A percentile compares a stretch with the other conserved stretches of the same genome.
phyloP scores from a whole-genome alignment of 352 stramenopile species.

The Phytophthora brassicae region DNA sequence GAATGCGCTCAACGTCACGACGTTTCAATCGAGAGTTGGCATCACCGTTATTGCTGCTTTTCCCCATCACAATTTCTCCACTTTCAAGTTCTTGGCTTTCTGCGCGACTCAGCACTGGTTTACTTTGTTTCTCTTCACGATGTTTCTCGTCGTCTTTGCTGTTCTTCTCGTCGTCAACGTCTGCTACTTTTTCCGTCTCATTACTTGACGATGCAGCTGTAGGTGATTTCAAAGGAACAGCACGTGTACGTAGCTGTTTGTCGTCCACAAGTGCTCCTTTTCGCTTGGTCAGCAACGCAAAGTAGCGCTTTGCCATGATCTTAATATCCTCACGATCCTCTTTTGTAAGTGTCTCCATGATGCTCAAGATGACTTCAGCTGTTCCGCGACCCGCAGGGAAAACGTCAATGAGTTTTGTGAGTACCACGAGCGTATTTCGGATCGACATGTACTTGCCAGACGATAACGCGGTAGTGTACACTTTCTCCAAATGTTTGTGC shows the following conservation, averaged over 20 bases:
- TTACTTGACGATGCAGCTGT: slow-evolving; percentile 11
- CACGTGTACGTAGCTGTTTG: slow-evolving; percentile 43
- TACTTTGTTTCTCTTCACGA: slow-evolving; percentile 14
- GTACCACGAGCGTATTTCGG: slow-evolving; percentile 80
- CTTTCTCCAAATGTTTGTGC: slow-evolving; percentile 66
- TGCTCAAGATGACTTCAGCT: slow-evolving; percentile 60
- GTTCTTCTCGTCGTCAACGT: slow-evolving; percentile 18
- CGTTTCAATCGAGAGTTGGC: slow-evolving; percentile 16
- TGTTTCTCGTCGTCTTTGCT: slow-evolving; percentile 30
- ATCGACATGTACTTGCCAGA: slow-evolving; percentile 85
- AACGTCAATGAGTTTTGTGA: slow-evolving; percentile 90
- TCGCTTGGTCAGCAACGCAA: slow-evolving; percentile 76
- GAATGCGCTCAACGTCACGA: slow-evolving; percentile 19
- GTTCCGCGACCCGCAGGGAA: slow-evolving; percentile 68
- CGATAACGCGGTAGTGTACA: slow-evolving; percentile 63
- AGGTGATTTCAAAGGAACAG: slow-evolving; percentile 13
- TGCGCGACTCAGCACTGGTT: slow-evolving; percentile 12
- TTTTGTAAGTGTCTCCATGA: slow-evolving; percentile 70
- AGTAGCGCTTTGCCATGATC: slow-evolving; percentile 90
- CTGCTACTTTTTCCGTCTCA: slow-evolving; percentile 26
- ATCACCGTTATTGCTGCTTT: slow-evolving; percentile 22
- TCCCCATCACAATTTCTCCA: slow-evolving; percentile 47
- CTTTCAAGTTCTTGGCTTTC: slow-evolving; percentile 54
- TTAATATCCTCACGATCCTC: slow-evolving; percentile 89
- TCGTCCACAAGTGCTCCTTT: slow-evolving; percentile 71